Evolutionary conservation across 345 rosid genomes (phyloP), one percentile per base, ranked within the genome.

Genomic region (Murraya koenigii): DNA sequence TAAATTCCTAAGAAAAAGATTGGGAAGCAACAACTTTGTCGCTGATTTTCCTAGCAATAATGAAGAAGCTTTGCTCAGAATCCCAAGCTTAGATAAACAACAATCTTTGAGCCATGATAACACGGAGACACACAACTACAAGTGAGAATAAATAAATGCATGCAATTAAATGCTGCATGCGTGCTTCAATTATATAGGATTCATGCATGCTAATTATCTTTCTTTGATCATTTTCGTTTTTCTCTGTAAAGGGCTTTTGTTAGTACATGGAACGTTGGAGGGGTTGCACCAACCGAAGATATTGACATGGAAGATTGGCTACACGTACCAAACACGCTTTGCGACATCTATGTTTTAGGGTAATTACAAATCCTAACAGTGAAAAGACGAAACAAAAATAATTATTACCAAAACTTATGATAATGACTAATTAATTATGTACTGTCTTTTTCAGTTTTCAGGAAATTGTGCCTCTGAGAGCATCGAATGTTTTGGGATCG

Each of bases 231-330:
- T 10, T 47, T 7, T 26, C 17, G 26, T 28, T 58, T 28, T 17
- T 8, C 14, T 44, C 7, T 54, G 4, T 59, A 2, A 69, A 94
- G 97, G 86, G 79, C 91, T 60, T 90, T 91, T 67, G 94, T 87
- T 47, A 88, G 97, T 75, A 90, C 98, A 56, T 93, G 98, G 97
- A 94, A 94, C 79, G 97, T 91, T 35, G 98, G 95, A 9, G 98
- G 98, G 35, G 64, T 87, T 81, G 91, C 85, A 72, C 97, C 97
- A 25, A 63, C 72, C 7, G 91, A 91, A 60, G 86, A 82, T 44
- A 54, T 90, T 75, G 94, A 90, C 60, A 83, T 94, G 87, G 89
- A 86, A 65, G 97, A 90, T 73, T 84, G 92, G 86, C 69, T 93
- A 22, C 88, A 87, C 69, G 83, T 82, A 28, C 62, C 76, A 69